phyloP scores from a whole-genome alignment of 192 early-diverging fungal species.

The Irineochytrium annulatum region DNA sequence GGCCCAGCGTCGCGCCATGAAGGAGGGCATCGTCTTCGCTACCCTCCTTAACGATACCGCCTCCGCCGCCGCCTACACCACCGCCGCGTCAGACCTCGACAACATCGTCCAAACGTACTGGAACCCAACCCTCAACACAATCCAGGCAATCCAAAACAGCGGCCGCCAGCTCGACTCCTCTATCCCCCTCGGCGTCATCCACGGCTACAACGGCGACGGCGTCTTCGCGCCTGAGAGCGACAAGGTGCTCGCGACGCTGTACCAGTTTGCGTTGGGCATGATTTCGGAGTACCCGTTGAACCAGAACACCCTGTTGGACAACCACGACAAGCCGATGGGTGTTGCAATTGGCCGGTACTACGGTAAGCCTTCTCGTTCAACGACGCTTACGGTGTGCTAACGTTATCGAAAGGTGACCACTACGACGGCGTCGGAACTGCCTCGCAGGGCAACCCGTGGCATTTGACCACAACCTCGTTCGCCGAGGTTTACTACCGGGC shows the following conservation, averaged over 20 bases:
- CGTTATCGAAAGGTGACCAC: constrained; percentile 35
- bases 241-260: constrained; percentile 9
- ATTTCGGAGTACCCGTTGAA: constrained; percentile 46
- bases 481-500: constrained; percentile 66
- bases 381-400: neutral
- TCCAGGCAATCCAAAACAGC: constrained; percentile 36
- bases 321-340: constrained; percentile 20
- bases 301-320: neutral
- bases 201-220: constrained; percentile 6
- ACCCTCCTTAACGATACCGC: constrained; percentile 25
- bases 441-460: constrained; percentile 68
- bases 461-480: constrained; percentile 50
- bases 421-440: constrained; percentile 51
- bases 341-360: constrained; percentile 65
- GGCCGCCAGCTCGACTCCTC: constrained; percentile 56
- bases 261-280: constrained; percentile 19
- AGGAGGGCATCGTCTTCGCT: constrained; percentile 51
- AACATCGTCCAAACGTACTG: constrained; percentile 42
- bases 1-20: constrained; percentile 57
- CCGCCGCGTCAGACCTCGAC: constrained; percentile 30
- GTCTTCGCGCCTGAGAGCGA: constrained; percentile 1
- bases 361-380: constrained; percentile 25
- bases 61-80: constrained; percentile 31
- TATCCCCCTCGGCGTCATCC: constrained; percentile 51
- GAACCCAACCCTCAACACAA: constrained; percentile 20